phyloP scores from a whole-genome alignment of 306 rosid genomes.

The Lathyrus tuberosus region DNA sequence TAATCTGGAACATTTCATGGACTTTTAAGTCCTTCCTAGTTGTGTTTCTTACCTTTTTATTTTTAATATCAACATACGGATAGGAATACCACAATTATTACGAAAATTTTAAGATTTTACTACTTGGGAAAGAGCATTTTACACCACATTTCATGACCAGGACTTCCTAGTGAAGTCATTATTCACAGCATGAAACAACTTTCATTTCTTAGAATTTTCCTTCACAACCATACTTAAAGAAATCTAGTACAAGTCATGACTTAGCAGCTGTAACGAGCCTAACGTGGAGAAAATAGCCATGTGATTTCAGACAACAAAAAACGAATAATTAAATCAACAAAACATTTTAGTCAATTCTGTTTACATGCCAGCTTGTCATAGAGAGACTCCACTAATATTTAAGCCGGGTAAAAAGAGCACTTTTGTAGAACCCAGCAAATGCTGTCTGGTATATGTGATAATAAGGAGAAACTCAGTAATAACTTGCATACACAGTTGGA shows the following conservation, averaged over 20 bases:
- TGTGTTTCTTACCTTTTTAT: neutral
- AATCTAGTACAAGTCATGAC: neutral
- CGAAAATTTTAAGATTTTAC: too few relatives aligned
- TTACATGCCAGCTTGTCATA: conserved; percentile 85
- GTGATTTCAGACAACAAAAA: neutral
- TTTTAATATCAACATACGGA: neutral
- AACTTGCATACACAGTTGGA: conserved; percentile 94
- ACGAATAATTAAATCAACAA: conserved; percentile 7
- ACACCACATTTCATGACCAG: too few relatives aligned
- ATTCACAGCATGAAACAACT: conserved; percentile 21
- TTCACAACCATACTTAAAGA: conserved; percentile 7
- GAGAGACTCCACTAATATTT: conserved; percentile 90
- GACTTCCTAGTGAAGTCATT: too few relatives aligned
- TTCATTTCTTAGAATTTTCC: conserved; percentile 6
- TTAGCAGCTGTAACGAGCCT: neutral
- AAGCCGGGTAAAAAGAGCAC: conserved; percentile 72
- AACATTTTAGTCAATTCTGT: neutral
- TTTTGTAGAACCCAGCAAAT: too few relatives aligned
- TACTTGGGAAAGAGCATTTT: too few relatives aligned
- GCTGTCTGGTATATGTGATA: too few relatives aligned
- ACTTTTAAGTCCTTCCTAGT: neutral
- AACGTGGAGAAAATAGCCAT: neutral
- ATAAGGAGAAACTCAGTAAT: conserved; percentile 60
- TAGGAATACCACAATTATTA: neutral
- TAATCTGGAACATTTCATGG: neutral